Conservation (phyloP, 2,329 filamentous ascomycete species). For the Aspergillus bombycis region DNA sequence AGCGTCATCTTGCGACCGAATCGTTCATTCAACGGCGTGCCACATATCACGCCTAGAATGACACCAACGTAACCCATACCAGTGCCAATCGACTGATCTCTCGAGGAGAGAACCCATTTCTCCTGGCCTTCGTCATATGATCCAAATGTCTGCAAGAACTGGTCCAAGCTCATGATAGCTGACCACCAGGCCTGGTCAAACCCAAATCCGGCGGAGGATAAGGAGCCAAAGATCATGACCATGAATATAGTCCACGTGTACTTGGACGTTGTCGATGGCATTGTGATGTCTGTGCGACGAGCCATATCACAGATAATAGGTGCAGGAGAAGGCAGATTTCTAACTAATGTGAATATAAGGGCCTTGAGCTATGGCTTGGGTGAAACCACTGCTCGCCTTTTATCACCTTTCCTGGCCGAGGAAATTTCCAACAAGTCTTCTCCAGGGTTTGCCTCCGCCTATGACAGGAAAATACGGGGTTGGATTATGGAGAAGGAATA, state of each 20-base stretch:
- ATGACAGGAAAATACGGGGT: neutral
- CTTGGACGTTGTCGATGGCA: neutral
- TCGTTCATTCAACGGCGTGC: slow-evolving; percentile 10
- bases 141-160: slow-evolving; percentile 12
- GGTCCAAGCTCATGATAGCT: slow-evolving; percentile 15
- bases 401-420: neutral
- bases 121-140: neutral
- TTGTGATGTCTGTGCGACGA: neutral
- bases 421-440: too few relatives aligned
- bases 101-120: slow-evolving; percentile 6
- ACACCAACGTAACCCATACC: slow-evolving; percentile 17
- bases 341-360: neutral
- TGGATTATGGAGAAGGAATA: neutral
- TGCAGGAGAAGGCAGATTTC: neutral
- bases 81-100: slow-evolving; percentile 10
- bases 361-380: neutral
- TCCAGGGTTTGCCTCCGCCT: neutral
- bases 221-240: slow-evolving; percentile 18
- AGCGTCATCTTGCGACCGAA: slow-evolving; percentile 21
- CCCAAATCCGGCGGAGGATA: slow-evolving; percentile 21
- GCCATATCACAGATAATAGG: neutral
- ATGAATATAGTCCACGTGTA: slow-evolving; percentile 4
- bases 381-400: neutral
- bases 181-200: slow-evolving; percentile 25
- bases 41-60: slow-evolving; percentile 16